Evolutionary conservation across 768 basidiomycete species (phyloP).

Genomic region (Tylopilus vinaceipallidus): DNA sequence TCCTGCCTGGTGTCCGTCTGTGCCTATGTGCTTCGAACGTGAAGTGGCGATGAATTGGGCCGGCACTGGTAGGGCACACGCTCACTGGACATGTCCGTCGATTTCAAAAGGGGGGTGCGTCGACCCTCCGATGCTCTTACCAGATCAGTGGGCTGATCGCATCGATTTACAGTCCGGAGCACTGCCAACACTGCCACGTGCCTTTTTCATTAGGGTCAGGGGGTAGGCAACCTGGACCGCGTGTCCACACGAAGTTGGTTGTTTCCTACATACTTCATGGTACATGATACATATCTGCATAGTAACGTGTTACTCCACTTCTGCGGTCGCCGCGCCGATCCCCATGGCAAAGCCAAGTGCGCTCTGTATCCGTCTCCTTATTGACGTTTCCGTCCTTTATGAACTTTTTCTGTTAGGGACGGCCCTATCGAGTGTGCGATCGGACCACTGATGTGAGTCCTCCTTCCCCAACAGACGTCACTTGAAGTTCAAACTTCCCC

Average conservation of each 20-base stretch:
- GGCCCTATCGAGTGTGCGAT: no score
- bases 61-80: neutral
- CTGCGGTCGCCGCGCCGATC: neutral
- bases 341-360: neutral
- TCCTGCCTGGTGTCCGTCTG: neutral
- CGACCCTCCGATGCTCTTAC: neutral
- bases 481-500: no score
- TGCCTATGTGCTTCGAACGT: neutral
- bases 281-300: neutral
- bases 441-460: no score
- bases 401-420: no score
- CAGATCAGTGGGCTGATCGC: neutral
- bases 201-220: neutral
- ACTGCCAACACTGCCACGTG: conserved; percentile 13
- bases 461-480: no score
- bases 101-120: neutral
- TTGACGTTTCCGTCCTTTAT: neutral
- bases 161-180: conserved; percentile 5
- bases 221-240: neutral
- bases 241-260: neutral
- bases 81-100: neutral
- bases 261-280: no score
- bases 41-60: neutral
- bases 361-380: neutral
- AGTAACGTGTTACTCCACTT: neutral